Conservation (phyloP, 805 yeast genomes). For the Candida golubevii region DNA sequence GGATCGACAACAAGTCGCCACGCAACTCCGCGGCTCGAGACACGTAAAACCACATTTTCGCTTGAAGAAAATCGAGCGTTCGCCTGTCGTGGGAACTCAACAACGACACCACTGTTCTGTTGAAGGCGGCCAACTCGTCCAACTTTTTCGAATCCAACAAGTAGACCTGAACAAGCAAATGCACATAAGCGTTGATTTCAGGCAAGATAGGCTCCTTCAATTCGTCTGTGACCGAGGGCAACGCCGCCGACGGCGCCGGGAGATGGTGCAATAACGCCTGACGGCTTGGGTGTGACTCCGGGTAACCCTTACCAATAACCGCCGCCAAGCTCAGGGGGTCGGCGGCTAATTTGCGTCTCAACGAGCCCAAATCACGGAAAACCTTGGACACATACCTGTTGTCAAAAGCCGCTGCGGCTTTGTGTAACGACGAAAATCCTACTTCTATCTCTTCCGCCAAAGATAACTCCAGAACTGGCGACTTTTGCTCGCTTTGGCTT, state of each 20-base stretch:
- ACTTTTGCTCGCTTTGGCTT: neutral
- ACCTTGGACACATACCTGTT: constrained; percentile 84
- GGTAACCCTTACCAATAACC: constrained; percentile 55
- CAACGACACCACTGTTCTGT: constrained; percentile 46
- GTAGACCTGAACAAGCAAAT: constrained; percentile 72
- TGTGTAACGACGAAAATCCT: constrained; percentile 45
- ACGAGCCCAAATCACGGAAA: constrained; percentile 72
- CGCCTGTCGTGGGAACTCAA: constrained; percentile 71
- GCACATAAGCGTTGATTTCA: constrained; percentile 76
- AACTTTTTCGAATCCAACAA: constrained; percentile 60
- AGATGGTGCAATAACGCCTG: constrained; percentile 27
- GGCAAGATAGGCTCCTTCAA: constrained; percentile 46
- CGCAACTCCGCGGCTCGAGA: constrained; percentile 68
- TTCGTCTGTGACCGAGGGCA: constrained; percentile 22
- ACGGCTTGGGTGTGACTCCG: constrained; percentile 43
- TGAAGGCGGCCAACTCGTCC: constrained; percentile 48
- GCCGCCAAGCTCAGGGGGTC: constrained; percentile 44
- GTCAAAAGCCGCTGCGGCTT: constrained; percentile 71
- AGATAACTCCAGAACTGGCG: constrained; percentile 1
- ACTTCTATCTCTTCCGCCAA: constrained; percentile 36
- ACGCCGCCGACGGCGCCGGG: constrained; percentile 10
- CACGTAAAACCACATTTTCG: constrained; percentile 90
- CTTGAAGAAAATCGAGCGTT: constrained; percentile 77
- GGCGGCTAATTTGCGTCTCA: constrained; percentile 60
- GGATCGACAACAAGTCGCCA: constrained; percentile 48